These are phyloP conservation scores for Glonium stellatum DNA, from an alignment of 495 filamentous ascomycete species.

Conservation along the genomic window DNA sequence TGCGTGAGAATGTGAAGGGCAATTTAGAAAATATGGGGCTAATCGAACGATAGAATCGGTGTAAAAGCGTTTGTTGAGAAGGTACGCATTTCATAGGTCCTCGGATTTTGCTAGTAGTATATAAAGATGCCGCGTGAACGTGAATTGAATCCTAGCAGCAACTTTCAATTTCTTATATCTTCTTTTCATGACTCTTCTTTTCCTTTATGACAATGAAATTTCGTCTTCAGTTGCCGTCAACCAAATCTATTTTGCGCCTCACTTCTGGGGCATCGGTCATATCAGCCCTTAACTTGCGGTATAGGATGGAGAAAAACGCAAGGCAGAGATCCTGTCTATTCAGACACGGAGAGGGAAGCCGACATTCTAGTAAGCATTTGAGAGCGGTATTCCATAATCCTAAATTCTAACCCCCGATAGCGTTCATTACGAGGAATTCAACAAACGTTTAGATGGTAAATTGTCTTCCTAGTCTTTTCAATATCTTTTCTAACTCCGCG, in stretches of 20 bases:
- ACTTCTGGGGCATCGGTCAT: not conserved
- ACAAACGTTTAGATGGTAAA: constrained; percentile 77
- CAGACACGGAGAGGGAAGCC: constrained; percentile 74
- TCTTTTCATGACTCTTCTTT: not conserved
- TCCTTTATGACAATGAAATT: too few relatives aligned
- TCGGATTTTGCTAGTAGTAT: not conserved
- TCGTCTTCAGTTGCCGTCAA: too few relatives aligned
- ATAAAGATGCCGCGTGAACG: not conserved
- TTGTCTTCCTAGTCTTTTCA: too few relatives aligned
- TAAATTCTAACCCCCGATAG: constrained; percentile 27
- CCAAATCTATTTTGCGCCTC: not conserved
- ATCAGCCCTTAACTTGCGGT: constrained; percentile 22
- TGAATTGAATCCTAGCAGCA: too few relatives aligned
- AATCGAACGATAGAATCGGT: constrained; percentile 49
- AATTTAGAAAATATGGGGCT: constrained; percentile 8
- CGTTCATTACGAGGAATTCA: constrained; percentile 98
- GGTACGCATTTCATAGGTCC: constrained; percentile 38
- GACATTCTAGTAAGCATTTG: constrained; percentile 54
- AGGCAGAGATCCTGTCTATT: constrained; percentile 88
- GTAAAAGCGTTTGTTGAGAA: constrained; percentile 68
- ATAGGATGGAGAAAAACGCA: constrained; percentile 75
- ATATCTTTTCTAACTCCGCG: too few relatives aligned
- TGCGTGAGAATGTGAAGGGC: constrained; percentile 33
- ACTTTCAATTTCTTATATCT: not conserved
- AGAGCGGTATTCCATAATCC: constrained; percentile 48